Percentiles rank a stretch among this genome's conserved stretches.
Evolutionary conservation across 73 alveolate genomes (phyloP).

Genomic region (Stentor roeselii): DNA sequence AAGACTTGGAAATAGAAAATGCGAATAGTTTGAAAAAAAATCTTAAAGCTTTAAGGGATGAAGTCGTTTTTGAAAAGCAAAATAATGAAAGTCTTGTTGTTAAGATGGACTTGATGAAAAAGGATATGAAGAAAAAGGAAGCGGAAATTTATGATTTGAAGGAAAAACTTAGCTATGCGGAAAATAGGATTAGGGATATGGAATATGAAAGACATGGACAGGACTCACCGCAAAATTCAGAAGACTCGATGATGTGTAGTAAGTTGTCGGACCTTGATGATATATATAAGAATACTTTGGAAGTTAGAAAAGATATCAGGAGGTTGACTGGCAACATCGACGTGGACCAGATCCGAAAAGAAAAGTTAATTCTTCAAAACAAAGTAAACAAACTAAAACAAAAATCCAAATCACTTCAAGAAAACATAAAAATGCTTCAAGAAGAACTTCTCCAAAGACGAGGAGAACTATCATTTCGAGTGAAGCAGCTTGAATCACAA

Average conservation of each 20-base stretch:
- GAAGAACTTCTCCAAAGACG: background rate
- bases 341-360: background rate
- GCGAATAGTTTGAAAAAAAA: background rate
- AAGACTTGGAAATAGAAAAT: background rate
- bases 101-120: background rate
- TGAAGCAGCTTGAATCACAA: background rate
- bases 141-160: background rate
- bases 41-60: background rate
- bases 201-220: background rate
- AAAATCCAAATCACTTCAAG: background rate
- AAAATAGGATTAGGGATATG: background rate
- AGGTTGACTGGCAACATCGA: background rate
- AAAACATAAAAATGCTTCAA: background rate
- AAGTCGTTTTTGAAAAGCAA: background rate
- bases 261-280: background rate
- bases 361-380: background rate
- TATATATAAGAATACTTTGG: background rate
- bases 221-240: background rate
- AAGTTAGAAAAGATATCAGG: background rate
- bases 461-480: background rate
- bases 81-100: background rate
- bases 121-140: background rate
- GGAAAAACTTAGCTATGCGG: conserved; percentile 1
- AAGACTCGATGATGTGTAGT: background rate
- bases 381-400: background rate